Conservation (phyloP, 495 filamentous ascomycete species). For the Tuber aestivum region DNA sequence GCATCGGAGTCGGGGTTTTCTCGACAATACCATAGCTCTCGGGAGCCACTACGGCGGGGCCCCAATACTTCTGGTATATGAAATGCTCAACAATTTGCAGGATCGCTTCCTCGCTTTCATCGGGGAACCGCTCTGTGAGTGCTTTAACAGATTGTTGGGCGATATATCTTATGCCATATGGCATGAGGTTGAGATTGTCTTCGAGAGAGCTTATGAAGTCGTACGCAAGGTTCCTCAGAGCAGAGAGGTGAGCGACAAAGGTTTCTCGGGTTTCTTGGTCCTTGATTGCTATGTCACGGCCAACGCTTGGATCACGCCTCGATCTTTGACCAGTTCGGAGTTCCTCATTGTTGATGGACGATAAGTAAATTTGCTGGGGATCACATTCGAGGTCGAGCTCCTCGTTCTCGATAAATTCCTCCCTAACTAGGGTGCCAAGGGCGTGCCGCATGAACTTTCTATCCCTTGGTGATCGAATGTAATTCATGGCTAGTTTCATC, state of each 20-base stretch:
- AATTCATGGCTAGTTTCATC: constrained; percentile 75
- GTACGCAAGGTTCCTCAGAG: constrained; percentile 86
- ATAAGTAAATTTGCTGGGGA: constrained; percentile 93
- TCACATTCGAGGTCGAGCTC: constrained; percentile 92
- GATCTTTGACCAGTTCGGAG: constrained; percentile 82
- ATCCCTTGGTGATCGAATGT: constrained; percentile 85
- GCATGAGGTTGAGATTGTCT: constrained; percentile 77
- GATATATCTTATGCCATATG: constrained; percentile 86
- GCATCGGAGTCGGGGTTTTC: constrained; percentile 75
- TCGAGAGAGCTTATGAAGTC: constrained; percentile 77
- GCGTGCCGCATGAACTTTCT: constrained; percentile 85
- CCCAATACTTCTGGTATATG: constrained; percentile 90
- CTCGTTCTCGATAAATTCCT: constrained; percentile 85
- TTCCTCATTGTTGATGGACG: constrained; percentile 92
- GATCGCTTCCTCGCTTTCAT: constrained; percentile 68
- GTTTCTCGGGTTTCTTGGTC: constrained; percentile 84
- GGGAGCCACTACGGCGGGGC: constrained; percentile 76
- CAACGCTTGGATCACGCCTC: constrained; percentile 68
- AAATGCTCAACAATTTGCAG: constrained; percentile 81
- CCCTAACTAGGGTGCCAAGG: constrained; percentile 71
- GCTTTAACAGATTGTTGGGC: constrained; percentile 78
- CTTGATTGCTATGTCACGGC: constrained; percentile 84
- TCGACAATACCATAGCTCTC: constrained; percentile 87
- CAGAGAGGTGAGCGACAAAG: constrained; percentile 88
- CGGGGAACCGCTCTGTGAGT: constrained; percentile 66